These are phyloP conservation scores for Cladosporium sp. DNA, from an alignment of 2,329 filamentous ascomycete genomes.

Conservation along the genomic window DNA sequence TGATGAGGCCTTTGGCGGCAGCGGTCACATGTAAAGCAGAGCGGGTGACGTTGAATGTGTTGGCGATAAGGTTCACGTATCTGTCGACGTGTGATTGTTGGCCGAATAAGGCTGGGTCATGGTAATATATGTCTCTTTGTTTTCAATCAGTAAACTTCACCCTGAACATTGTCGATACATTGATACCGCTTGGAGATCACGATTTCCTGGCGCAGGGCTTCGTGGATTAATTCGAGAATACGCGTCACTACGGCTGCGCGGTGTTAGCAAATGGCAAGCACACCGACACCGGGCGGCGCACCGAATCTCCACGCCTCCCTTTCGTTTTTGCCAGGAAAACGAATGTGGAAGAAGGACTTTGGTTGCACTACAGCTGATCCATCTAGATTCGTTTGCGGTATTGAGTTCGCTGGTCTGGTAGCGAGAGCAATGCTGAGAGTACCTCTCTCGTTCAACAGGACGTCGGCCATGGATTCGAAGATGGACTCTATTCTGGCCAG, in stretches of 20 bases:
- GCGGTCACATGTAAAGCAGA: slow-evolving; percentile 67
- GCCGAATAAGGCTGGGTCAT: slow-evolving; percentile 66
- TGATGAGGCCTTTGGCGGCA: slow-evolving; percentile 66
- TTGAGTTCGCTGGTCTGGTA: slow-evolving; percentile 20
- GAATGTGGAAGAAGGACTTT: slow-evolving; percentile 23
- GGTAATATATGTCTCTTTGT: slow-evolving; percentile 72
- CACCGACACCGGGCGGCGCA: slow-evolving; percentile 23
- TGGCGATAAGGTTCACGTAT: slow-evolving; percentile 69
- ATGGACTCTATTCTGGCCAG: slow-evolving; percentile 54
- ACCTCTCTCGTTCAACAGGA: slow-evolving; percentile 40
- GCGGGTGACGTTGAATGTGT: slow-evolving; percentile 61
- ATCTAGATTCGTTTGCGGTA: background rate
- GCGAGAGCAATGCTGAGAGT: slow-evolving; percentile 48
- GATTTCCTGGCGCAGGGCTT: slow-evolving; percentile 44
- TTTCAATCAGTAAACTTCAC: slow-evolving; percentile 13
- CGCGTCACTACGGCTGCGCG: slow-evolving; percentile 49
- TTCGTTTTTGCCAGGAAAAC: slow-evolving; percentile 51
- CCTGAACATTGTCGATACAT: background rate
- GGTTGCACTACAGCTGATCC: background rate
- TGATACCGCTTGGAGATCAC: slow-evolving; percentile 53
- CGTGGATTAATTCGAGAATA: slow-evolving; percentile 52
- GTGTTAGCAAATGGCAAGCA: background rate
- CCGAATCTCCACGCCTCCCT: slow-evolving; percentile 57
- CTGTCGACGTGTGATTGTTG: slow-evolving; percentile 65
- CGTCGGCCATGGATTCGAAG: slow-evolving; percentile 49